Base-by-base conservation (phyloP, 1,284 basidiomycete genomes). In the Xerocomus amazonicus region DNA sequence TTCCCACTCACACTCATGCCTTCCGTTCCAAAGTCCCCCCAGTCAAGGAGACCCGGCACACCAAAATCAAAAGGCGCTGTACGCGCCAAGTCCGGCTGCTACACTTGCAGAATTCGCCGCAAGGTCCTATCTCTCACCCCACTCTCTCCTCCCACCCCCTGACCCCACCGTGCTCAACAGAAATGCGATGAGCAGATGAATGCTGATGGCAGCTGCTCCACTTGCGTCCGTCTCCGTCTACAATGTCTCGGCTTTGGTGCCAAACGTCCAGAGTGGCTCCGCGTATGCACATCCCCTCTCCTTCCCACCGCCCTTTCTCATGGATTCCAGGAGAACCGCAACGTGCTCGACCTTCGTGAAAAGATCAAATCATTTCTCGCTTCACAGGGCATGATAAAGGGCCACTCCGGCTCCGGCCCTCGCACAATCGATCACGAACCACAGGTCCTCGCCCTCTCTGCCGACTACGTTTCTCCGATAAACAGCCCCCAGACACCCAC, bases 161-260 rank as follows among this genome's bases (percentile, higher is more conserved):
- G 1, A 51, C 55, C 40, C 34, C 50, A 26, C 42, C 32, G 13
- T 23, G 19, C 19, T 4, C 19, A 23, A 4, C 63, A 92, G 89
- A 90, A 90, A 78, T 91, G 89, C 68, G 89, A 92, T 66, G 89
- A 91, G 64, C 75, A 79, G 58, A 77, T 73, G 43, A 81, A 81
- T 57, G 62, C 63, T 7, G 73, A 79, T 8, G 84, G 83, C 17
- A 73, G 75, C 12, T 92, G 90, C 70, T 73, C 78, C 59, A 90
- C 87, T 1, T 92, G 90, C 57, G 75, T 78, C 34, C 83, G 90
- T 42, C 80, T 92, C 27, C 77, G 82, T 29, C 76, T 92, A n/a
- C 84, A 92, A 56, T 92, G 90, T 58, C 79, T 92, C 39, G 90
- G 90, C 23, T 92, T 88, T 64, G 87, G 87, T 39, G 79, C 80